Evolutionary conservation across 305 asterid species (phyloP), one percentile per base, ranked within the genome.

Genomic region (Fraxinus latifolia): DNA sequence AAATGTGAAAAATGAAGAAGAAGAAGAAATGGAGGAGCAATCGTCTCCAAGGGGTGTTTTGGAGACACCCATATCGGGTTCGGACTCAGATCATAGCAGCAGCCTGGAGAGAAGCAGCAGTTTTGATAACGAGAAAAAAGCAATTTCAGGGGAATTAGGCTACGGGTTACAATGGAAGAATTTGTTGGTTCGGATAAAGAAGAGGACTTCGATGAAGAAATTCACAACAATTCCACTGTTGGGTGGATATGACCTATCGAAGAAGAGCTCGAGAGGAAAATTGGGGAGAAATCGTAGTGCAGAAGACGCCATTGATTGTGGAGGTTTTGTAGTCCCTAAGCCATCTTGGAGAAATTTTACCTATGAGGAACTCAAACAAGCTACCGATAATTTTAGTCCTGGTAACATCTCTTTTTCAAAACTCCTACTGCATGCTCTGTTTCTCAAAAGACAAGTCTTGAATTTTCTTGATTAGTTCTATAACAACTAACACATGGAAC

Each of bases 271-370:
- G 77, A 87, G 81, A 88, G 89, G 86, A 53, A 88, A 81, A 78
- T 74, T 90, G 9, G 92, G 92, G 21, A 82, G 94, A 55, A 92
- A 88, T 79, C 87, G 83, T 5, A 91, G 93, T 29, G 85, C 92
- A 0, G 93, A 88, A 37, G 96, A 89, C 14, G 79, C 85, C 76
- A 83, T 89, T 79, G 91, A 90, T 79, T 85, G 90, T 44, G 92
- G 87, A 12, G 95, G 88, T 71, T 78, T 87, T 53, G 86, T 84
- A 3, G 81, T 85, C 78, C 94, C 96, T 1, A 95, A 94, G 80
- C 97, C 97, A 4, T 86, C 99, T 33, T 94, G 98, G 98, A 93
- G 94, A 85, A 94, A 90, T 83, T 95, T 94, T 29, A 82, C 67
- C 70, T 83, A 34, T 36, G 80, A 87, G n/a, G 94, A 94, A 78